These are phyloP conservation scores for Paecilomyces sp. DNA, from an alignment of 2,329 filamentous ascomycete genomes.

Conservation along the genomic window DNA sequence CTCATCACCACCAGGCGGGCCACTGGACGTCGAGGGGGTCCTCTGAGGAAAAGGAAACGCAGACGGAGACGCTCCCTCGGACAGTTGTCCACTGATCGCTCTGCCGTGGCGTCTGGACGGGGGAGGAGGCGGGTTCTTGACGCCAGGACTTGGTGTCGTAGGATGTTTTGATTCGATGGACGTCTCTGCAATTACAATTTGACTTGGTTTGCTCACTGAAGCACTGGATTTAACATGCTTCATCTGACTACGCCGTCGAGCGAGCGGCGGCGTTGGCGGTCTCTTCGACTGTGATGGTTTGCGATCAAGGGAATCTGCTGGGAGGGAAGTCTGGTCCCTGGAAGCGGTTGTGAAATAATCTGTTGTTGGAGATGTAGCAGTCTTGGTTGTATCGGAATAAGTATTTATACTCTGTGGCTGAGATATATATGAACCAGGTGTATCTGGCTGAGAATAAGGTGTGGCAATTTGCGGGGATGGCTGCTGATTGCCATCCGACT, in stretches of 20 bases:
- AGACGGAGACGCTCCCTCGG: constrained; percentile 8
- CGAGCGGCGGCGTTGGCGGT: constrained; percentile 42
- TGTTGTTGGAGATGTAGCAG: constrained; percentile 53
- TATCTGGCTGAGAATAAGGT: constrained; percentile 18
- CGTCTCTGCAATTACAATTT: constrained; percentile 35
- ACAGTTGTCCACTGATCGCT: constrained; percentile 2
- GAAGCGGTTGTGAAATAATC: constrained; percentile 24
- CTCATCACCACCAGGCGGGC: constrained; percentile 8
- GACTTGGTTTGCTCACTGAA: constrained; percentile 23
- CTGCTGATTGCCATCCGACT: constrained; percentile 25
- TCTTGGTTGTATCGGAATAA: constrained; percentile 35
- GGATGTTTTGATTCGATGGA: constrained; percentile 36
- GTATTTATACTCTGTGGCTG: constrained; percentile 14
- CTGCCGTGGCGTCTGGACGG: constrained; percentile 42
- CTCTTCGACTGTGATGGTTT: constrained; percentile 31
- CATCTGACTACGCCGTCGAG: constrained; percentile 42
- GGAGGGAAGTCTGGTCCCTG: background rate
- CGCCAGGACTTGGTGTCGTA: constrained; percentile 21
- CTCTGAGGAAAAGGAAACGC: constrained; percentile 4
- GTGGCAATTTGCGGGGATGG: constrained; percentile 16
- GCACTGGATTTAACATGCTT: constrained; percentile 27
- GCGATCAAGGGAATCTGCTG: constrained; percentile 18
- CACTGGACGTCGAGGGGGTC: background rate
- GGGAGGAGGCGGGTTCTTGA: constrained; percentile 45
- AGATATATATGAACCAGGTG: constrained; percentile 16